Evolutionary conservation across 2,329 filamentous ascomycete genomes (phyloP).

Genomic region (Diaporthe humulicola): DNA sequence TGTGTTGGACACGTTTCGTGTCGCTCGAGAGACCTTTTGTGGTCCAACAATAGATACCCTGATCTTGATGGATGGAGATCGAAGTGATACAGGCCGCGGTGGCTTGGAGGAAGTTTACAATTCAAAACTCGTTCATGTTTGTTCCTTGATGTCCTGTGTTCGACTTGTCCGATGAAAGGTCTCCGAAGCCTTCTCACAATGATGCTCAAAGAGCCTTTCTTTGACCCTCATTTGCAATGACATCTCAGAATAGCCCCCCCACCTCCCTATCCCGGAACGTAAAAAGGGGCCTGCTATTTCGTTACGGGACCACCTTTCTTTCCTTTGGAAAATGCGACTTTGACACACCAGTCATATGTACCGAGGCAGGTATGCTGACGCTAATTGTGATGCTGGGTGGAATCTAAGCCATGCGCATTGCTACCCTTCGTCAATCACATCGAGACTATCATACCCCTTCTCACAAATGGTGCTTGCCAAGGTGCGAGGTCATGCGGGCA

Average conservation of each 20-base stretch:
- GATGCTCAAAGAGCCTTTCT: background rate
- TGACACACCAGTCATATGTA: too few species aligned
- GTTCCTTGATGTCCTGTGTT: too few species aligned
- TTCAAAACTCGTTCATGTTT: background rate
- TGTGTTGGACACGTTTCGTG: background rate
- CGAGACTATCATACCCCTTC: background rate
- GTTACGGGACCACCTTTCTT: too few species aligned
- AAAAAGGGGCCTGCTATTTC: too few species aligned
- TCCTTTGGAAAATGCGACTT: too few species aligned
- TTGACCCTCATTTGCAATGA: background rate
- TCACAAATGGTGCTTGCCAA: background rate
- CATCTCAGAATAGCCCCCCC: too few species aligned
- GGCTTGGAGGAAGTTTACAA: background rate
- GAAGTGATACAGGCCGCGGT: background rate
- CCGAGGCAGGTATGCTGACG: too few species aligned
- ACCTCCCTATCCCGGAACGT: too few species aligned
- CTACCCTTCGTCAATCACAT: background rate
- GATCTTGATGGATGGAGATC: constrained; percentile 13
- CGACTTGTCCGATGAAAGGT: too few species aligned
- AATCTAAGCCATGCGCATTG: background rate
- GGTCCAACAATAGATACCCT: constrained; percentile 24
- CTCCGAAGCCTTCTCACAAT: background rate
- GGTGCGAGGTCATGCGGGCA: too few species aligned
- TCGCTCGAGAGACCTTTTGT: background rate
- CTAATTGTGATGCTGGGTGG: too few species aligned